Conservation (phyloP, 345 rosid species). For the Eucalyptus paniculata region DNA sequence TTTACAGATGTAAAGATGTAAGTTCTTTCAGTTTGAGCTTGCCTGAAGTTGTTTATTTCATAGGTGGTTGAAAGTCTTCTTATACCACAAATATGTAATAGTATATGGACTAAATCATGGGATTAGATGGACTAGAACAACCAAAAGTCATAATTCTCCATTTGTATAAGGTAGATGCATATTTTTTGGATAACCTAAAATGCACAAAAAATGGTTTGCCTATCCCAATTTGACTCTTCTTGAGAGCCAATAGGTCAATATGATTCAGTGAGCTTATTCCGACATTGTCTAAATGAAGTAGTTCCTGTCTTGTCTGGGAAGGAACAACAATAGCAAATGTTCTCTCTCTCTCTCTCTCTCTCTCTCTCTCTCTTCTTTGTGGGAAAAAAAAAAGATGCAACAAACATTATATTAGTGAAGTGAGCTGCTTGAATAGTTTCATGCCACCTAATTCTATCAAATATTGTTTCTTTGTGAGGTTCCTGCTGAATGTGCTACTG, state of each 20-base stretch:
- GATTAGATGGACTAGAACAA: neutral
- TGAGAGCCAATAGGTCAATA: neutral
- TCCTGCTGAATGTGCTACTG: neutral
- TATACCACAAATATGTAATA: neutral
- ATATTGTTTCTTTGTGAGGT: neutral
- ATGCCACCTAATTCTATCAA: neutral
- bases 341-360: neutral
- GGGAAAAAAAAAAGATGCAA: neutral
- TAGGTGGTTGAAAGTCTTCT: neutral
- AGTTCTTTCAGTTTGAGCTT: constrained; percentile 11
- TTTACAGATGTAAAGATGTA: constrained; percentile 94
- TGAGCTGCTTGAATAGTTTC: neutral
- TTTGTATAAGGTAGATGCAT: neutral
- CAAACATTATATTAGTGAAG: neutral
- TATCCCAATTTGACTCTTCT: neutral
- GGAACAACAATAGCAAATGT: neutral
- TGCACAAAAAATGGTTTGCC: neutral
- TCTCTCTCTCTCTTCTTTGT: neutral
- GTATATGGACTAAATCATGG: neutral
- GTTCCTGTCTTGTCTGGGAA: neutral
- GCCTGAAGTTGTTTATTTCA: neutral
- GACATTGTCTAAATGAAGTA: neutral
- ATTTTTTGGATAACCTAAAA: neutral
- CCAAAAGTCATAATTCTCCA: neutral
- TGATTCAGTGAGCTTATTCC: neutral